Evolutionary conservation across 768 basidiomycete species (phyloP), one percentile per base, ranked within the genome.

Genomic region (Pisolithus microcarpus): DNA sequence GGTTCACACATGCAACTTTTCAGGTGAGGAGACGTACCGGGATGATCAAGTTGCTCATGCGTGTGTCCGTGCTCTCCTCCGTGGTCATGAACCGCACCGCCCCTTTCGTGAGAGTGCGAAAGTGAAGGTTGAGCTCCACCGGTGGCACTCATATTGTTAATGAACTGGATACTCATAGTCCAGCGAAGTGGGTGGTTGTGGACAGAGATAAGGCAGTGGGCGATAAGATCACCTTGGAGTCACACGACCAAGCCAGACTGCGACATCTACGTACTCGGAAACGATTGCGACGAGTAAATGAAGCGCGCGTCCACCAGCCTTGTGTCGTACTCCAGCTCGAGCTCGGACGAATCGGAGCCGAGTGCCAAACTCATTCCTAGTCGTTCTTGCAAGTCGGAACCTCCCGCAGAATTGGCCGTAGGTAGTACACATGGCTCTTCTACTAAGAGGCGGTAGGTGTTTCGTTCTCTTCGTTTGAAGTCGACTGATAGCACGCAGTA

Each of bases 11-110:
- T 44, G 10, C 43, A 16, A 30, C 30, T 30, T 30, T 16, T 24
- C 10, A 7, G 13, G 26, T 24, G 11, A 4, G 9, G 42, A 46
- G 18, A 56, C 72, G 38, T 63, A 86, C 94, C 94, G 52, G 93
- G 77, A 69, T 96, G 76, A 49, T 96, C 91, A 44, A 95, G 75
- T 60, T 89, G 84, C 55, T 97, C 95, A 65, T 97, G 95, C 0
- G 92, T 92, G 60, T 97, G 95, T 4, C 94, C 94, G 61, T 97
- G 94, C 48, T 94, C 92, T 39, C 75, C 76, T 9, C 71, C 78
- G 58, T 81, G 82, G 43, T 77, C 74, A 55, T 85, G 83, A 10
- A 62, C 39, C 7, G 55, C 65, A 13, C 62, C 71, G 40, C 61
- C 68, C 50, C 62, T 65, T 48, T 72, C 79, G 62, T 90, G 85